Percentiles rank a stretch among this genome's conserved stretches.
Evolutionary conservation across 2,329 filamentous ascomycete species (phyloP).

Genomic region (Fusarium falciforme): DNA sequence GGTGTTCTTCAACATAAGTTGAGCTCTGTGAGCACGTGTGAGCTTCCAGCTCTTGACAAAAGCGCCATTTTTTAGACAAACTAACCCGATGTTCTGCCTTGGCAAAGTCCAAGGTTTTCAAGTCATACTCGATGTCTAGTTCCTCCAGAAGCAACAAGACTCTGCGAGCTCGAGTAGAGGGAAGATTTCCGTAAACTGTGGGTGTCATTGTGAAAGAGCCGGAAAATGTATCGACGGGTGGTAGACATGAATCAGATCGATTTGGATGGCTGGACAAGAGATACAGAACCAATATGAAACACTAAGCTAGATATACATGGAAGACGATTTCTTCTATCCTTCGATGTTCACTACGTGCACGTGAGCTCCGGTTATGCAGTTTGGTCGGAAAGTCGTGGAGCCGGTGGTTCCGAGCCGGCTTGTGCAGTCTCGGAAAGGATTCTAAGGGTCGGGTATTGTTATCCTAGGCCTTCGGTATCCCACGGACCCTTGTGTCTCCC

Average conservation of each 20-base stretch:
- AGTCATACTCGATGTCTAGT: neutral
- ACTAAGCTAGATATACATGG: neutral
- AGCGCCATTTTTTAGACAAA: neutral
- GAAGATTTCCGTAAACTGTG: neutral
- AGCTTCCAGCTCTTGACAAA: neutral
- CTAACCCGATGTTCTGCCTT: neutral
- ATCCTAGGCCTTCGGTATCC: neutral
- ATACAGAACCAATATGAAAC: neutral
- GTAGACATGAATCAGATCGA: neutral
- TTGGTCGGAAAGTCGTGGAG: neutral
- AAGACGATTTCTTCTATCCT: neutral
- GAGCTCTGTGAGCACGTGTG: neutral
- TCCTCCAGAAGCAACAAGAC: neutral
- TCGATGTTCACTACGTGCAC: neutral
- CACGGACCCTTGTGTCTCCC: neutral
- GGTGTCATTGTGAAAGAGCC: neutral
- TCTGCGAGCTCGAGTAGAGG: neutral
- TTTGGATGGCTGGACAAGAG: neutral
- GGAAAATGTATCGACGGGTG: neutral
- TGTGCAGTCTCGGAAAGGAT: neutral
- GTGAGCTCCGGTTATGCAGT: neutral
- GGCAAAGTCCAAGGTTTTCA: neutral
- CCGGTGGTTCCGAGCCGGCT: neutral
- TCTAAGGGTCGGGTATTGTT: neutral
- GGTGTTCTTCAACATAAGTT: neutral